A percentile compares a stretch with the other conserved stretches of the same genome.
phyloP scores from a whole-genome alignment of 495 filamentous ascomycete genomes.

The Neurospora hispaniola region DNA sequence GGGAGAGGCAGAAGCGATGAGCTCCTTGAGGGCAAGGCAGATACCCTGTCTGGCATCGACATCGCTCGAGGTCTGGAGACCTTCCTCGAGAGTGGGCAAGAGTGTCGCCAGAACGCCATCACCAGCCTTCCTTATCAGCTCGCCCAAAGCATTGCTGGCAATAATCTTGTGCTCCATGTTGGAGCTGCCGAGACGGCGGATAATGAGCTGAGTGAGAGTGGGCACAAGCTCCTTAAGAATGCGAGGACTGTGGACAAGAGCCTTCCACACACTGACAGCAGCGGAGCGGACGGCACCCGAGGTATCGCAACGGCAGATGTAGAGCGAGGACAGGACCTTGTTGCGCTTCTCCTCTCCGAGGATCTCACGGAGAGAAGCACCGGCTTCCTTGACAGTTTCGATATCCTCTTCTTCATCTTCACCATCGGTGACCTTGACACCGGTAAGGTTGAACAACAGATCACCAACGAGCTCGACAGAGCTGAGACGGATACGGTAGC shows the following conservation, averaged over 20 bases:
- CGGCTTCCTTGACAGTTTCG: conserved; percentile 69
- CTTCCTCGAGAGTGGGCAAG: conserved; percentile 86
- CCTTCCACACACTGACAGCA: conserved; percentile 92
- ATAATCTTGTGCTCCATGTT: conserved; percentile 99
- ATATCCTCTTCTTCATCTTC: conserved; percentile 62
- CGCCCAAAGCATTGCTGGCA: conserved; percentile 90
- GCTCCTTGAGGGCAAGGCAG: conserved; percentile 86
- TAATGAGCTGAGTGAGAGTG: conserved; percentile 86
- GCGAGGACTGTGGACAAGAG: conserved; percentile 81
- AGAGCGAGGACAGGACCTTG: conserved; percentile 88
- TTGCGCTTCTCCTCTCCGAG: conserved; percentile 92
- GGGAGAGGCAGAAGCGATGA: conserved; percentile 81
- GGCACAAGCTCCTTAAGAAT: conserved; percentile 93
- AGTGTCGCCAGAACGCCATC: conserved; percentile 83
- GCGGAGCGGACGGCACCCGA: conserved; percentile 83
- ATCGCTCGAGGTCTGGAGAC: conserved; percentile 77
- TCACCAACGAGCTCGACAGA: conserved; percentile 97
- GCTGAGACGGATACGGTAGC: conserved; percentile 90
- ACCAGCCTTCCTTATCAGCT: conserved; percentile 91
- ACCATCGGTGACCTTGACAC: conserved; percentile 77
- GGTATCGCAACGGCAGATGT: conserved; percentile 97
- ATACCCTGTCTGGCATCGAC: conserved; percentile 95
- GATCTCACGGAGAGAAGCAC: conserved; percentile 80
- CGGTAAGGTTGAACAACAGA: conserved; percentile 93
- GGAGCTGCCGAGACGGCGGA: conserved; percentile 83